Conservation (phyloP, 345 rosid genomes). For the Sapria himalayana region DNA sequence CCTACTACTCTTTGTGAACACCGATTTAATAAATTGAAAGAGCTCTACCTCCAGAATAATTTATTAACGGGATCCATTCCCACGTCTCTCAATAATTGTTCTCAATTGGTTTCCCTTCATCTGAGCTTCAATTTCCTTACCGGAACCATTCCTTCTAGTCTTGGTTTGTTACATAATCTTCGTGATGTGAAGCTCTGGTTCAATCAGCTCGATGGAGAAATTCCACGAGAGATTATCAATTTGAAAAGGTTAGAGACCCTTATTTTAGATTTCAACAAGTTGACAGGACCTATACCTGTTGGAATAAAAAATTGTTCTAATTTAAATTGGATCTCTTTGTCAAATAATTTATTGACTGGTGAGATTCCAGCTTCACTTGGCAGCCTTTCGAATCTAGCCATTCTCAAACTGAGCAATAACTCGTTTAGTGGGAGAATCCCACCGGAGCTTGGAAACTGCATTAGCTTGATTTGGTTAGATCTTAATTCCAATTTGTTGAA, state of each 20-base stretch:
- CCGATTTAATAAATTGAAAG: conserved; percentile 26
- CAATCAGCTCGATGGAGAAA: conserved; percentile 64
- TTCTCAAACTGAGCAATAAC: conserved; percentile 85
- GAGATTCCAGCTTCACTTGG: conserved; percentile 71
- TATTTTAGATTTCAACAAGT: conserved; percentile 75
- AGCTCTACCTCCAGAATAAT: conserved; percentile 61
- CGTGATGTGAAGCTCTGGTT: conserved; percentile 67
- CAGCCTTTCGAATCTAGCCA: conserved; percentile 44
- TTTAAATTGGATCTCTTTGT: conserved; percentile 76
- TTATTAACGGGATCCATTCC: conserved; percentile 48
- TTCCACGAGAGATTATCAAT: conserved; percentile 48
- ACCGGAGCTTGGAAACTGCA: conserved; percentile 68
- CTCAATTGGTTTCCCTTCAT: conserved; percentile 65
- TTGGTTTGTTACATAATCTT: conserved; percentile 48
- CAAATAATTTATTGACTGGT: conserved; percentile 60
- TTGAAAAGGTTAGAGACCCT: conserved; percentile 40
- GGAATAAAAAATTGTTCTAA: conserved; percentile 55
- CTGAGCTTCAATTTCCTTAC: conserved; percentile 65
- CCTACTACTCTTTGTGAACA: conserved; percentile 35
- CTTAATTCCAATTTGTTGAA: conserved; percentile 51
- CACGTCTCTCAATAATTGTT: conserved; percentile 52
- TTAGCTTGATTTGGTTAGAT: conserved; percentile 87
- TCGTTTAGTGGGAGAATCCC: conserved; percentile 64
- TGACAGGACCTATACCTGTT: conserved; percentile 53
- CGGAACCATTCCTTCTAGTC: conserved; percentile 62